Conservation (phyloP, 768 basidiomycete genomes). For the Rhizopogon rudus region DNA sequence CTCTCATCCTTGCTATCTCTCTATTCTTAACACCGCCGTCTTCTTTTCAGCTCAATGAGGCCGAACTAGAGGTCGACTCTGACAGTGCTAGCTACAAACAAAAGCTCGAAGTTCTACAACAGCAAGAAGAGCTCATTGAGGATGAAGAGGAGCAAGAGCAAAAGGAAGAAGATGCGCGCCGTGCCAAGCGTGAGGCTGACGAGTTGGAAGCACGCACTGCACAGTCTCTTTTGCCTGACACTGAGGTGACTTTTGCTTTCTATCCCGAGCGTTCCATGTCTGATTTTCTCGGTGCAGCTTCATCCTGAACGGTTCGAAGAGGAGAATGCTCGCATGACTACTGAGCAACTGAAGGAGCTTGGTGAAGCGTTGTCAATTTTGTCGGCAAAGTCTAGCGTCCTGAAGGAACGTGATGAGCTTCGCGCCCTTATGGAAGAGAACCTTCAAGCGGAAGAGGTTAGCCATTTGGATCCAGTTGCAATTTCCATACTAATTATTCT, state of each 20-base stretch:
- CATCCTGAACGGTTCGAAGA: constrained; percentile 53
- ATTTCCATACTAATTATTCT: constrained; percentile 2
- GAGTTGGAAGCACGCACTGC: constrained; percentile 77
- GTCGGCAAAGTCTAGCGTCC: constrained; percentile 89
- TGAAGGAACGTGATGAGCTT: constrained; percentile 94
- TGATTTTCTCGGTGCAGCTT: constrained; percentile 36
- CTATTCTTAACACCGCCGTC: constrained; percentile 1
- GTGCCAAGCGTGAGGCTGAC: constrained; percentile 74
- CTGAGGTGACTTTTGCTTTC: constrained; percentile 52
- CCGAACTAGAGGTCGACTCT: constrained; percentile 92
- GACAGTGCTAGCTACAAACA: constrained; percentile 96
- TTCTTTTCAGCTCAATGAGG: constrained; percentile 80
- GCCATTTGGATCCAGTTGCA: not conserved
- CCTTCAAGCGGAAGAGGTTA: constrained; percentile 79
- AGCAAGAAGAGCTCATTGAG: constrained; percentile 99
- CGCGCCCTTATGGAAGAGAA: constrained; percentile 93
- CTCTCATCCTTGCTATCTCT: not conserved
- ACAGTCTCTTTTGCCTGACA: constrained; percentile 80
- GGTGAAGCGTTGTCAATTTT: constrained; percentile 87
- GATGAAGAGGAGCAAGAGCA: constrained; percentile 99
- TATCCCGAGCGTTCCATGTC: not conserved
- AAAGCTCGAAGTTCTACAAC: constrained; percentile 95
- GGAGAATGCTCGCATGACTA: constrained; percentile 91
- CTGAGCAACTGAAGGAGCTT: constrained; percentile 92
- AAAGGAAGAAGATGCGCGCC: constrained; percentile 89